Percentiles rank a stretch among this genome's conserved stretches.
Evolutionary conservation across 768 basidiomycete species (phyloP).

Genomic region (Macrolepiota dolichaula): DNA sequence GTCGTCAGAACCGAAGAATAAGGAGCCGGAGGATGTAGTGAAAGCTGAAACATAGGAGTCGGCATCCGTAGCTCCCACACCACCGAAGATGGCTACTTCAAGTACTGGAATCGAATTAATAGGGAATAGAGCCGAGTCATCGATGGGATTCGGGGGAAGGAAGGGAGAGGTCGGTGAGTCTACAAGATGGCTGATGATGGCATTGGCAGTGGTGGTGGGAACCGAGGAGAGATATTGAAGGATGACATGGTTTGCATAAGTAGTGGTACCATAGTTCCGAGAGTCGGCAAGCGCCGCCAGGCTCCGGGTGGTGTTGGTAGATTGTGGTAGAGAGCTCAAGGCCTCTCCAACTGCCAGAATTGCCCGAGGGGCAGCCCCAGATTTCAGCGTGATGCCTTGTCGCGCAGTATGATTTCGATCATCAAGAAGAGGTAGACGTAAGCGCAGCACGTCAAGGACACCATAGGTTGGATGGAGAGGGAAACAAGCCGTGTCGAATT

Average conservation of each 20-base stretch:
- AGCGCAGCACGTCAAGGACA: constrained; percentile 50
- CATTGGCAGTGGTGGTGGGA: constrained; percentile 38
- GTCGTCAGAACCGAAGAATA: constrained; percentile 60
- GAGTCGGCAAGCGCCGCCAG: constrained; percentile 38
- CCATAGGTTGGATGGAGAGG: constrained; percentile 61
- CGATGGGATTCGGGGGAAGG: constrained; percentile 36
- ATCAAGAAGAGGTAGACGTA: constrained; percentile 57
- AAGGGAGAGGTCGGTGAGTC: constrained; percentile 23
- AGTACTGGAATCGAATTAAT: constrained; percentile 47
- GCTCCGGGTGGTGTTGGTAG: constrained; percentile 24
- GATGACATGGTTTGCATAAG: constrained; percentile 53
- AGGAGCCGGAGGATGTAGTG: constrained; percentile 39
- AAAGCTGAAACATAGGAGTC: constrained; percentile 47
- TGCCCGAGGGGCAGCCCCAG: constrained; percentile 42
- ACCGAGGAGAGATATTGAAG: constrained; percentile 55
- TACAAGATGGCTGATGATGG: constrained; percentile 49
- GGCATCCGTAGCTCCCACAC: constrained; percentile 46
- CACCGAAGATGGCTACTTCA: constrained; percentile 66
- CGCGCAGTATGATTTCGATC: constrained; percentile 35
- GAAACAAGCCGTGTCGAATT: constrained; percentile 51
- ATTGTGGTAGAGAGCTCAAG: constrained; percentile 40
- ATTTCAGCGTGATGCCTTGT: constrained; percentile 48
- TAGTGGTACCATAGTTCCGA: constrained; percentile 52
- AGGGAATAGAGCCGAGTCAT: constrained; percentile 31
- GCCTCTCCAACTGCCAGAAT: constrained; percentile 50